Evolutionary conservation across 805 yeast genomes (phyloP).

Genomic region (Yamadazyma olivae): DNA sequence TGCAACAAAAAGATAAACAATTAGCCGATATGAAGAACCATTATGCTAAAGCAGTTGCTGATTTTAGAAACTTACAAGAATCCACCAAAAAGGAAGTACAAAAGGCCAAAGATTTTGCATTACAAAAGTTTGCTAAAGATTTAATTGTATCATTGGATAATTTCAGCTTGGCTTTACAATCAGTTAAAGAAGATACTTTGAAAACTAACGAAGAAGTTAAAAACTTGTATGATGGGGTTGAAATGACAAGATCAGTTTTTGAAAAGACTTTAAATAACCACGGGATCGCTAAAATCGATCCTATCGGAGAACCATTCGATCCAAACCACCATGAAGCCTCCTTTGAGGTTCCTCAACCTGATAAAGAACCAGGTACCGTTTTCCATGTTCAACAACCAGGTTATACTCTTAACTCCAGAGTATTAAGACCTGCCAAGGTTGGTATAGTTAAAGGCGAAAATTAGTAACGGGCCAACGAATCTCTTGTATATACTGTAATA

Average conservation of each 20-base stretch:
- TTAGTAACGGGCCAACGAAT: constrained; percentile 3
- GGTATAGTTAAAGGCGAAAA: constrained; percentile 72
- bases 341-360: constrained; percentile 82
- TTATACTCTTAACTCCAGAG: constrained; percentile 80
- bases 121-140: constrained; percentile 89
- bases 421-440: constrained; percentile 92
- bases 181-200: constrained; percentile 63
- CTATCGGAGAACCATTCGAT: constrained; percentile 81
- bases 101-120: constrained; percentile 85
- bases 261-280: constrained; percentile 79
- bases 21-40: constrained; percentile 79
- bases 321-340: constrained; percentile 93
- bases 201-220: constrained; percentile 61
- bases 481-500: constrained; percentile 7
- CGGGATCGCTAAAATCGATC: constrained; percentile 79
- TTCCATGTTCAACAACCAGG: constrained; percentile 93
- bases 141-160: constrained; percentile 86
- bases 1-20: constrained; percentile 65
- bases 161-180: constrained; percentile 78
- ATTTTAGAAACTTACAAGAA: constrained; percentile 89
- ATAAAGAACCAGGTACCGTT: constrained; percentile 87
- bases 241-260: constrained; percentile 83
- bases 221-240: constrained; percentile 81
- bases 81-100: constrained; percentile 83
- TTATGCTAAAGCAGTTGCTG: constrained; percentile 81